Base-by-base conservation (phyloP, 2,329 filamentous ascomycete genomes). In the Colletotrichum scovillei region DNA sequence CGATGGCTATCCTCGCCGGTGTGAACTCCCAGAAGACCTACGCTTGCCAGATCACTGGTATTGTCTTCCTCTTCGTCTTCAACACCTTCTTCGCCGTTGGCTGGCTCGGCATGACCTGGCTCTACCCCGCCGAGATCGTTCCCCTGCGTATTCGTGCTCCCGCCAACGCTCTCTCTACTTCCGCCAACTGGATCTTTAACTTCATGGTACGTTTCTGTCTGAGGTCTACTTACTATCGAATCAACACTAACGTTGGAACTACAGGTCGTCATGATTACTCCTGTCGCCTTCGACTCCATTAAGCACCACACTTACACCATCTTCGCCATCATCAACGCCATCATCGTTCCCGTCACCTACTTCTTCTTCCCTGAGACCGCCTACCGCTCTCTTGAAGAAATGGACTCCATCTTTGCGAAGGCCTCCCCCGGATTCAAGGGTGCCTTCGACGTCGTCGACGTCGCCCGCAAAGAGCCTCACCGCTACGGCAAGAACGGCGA, bases 341-440 rank as follows among this genome's bases (percentile, higher is more conserved):
- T 88, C 76, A 90, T 91, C 79, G 85, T 91, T 0, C 89, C 89
- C 0, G 83, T 81, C 3, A 84, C 90, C 28, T 91, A 90, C 79
- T 88, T 90, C 81, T 91, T 91, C 84, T 92, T 89, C 81, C 91
- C 91, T 0, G 91, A 92, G 80, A 92, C 91, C 11, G 88, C 88
- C 1, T 90, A 90, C 78, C 86, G 91, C 53, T 89, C 87, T 1
- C 86, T 93, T 24, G 91, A 93, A 79, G 91, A 92, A 78, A 92
- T 93, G 88, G 91, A 92, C 76, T 82, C 81, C 76, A 91, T 92
- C 77, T 92, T 92, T 82, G 86, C 88, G 75, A 89, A 90, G 78
- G 87, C 88, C 1, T 14, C 49, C n/a, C 30, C 35, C 24, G 67
- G 71, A 38, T 7, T 62, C 53, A 82, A 82, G 26, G 88, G 88